phyloP scores from a whole-genome alignment of 1,139 yeast species.

The Cylindricascospora bacillispora region DNA sequence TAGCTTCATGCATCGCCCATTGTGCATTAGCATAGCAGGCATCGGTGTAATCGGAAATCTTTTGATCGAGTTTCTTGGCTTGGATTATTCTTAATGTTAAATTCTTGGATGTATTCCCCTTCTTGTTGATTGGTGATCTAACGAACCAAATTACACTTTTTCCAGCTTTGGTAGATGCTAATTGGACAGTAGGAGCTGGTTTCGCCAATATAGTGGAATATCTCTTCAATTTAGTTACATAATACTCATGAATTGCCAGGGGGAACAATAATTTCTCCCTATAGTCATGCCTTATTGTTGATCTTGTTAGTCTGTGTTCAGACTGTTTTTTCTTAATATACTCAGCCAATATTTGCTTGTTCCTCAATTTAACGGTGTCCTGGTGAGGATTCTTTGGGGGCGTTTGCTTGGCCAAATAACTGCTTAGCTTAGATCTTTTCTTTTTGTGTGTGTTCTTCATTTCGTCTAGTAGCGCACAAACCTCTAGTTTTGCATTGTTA shows the following conservation, averaged over 20 bases:
- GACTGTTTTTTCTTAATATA: slow-evolving; percentile 11
- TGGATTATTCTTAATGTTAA: slow-evolving; percentile 13
- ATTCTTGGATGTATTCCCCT: slow-evolving; percentile 15
- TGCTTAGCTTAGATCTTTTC: slow-evolving; percentile 3
- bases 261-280: slow-evolving; percentile 14
- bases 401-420: slow-evolving; percentile 1
- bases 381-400: neutral
- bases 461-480: slow-evolving; percentile 7
- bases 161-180: slow-evolving; percentile 19
- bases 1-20: slow-evolving; percentile 24
- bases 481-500: slow-evolving; percentile 4
- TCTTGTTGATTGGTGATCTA: slow-evolving; percentile 20
- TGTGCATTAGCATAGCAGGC: slow-evolving; percentile 8
- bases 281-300: slow-evolving; percentile 10
- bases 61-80: slow-evolving; percentile 14
- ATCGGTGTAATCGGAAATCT: slow-evolving; percentile 10
- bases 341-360: slow-evolving; percentile 8
- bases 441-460: slow-evolving; percentile 4
- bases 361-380: slow-evolving; percentile 5
- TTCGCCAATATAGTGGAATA: slow-evolving; percentile 11
- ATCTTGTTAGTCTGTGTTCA: slow-evolving; percentile 9
- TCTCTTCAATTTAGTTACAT: slow-evolving; percentile 8
- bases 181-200: slow-evolving; percentile 17
- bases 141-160: slow-evolving; percentile 21
- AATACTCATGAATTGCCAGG: slow-evolving; percentile 17